Evolutionary conservation across 768 basidiomycete genomes (phyloP), one percentile per base, ranked within the genome.

Genomic region (Sporobolomyces pararoseus): DNA sequence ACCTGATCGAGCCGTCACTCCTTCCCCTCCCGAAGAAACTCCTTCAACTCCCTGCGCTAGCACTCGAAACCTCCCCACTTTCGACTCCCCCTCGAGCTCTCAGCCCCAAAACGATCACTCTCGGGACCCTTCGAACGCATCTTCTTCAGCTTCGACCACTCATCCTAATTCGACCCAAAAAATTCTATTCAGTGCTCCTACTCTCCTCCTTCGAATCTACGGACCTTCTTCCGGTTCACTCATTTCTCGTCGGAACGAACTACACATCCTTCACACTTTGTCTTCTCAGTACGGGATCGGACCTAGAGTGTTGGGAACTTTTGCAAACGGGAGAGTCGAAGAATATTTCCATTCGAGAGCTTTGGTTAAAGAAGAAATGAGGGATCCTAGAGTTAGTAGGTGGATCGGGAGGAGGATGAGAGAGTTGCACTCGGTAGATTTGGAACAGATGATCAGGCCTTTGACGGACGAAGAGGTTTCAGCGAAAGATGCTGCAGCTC

Each of bases 401-500:
- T 91, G 89, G 85, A 91, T 98, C 74, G 93, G 87, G n/a, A 85
- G 88, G 27, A 84, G 95, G 39, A 98, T 98, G 95, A 87, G 91
- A 27, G 94, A 98, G 79, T 84, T 99, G 37, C 96, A 99, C 80
- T 86, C 87, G 31, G 95, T 97, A 54, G 91, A 95, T 76, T 83
- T 96, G 60, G 83, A 84, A 19, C 82, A 83, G 50, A 83, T 97
- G 53, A 52, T 74, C 85, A 50, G 65, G 35, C 67, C 70, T 23
- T 35, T 37, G n/a, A n/a, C n/a, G 46, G 61, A 23, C n/a, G 65
- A 46, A n/a, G 64, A 68, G 64, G 34, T 44, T 34, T 42, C 58
- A 25, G 44, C 50, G 34, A 4, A 50, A 47, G n/a, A 29, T 19
- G 27, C 39, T 27, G n/a, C 19, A 27, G n/a, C n/a, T n/a, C n/a